Base-by-base conservation (phyloP, 805 yeast genomes). In the Candida sonorensis region DNA sequence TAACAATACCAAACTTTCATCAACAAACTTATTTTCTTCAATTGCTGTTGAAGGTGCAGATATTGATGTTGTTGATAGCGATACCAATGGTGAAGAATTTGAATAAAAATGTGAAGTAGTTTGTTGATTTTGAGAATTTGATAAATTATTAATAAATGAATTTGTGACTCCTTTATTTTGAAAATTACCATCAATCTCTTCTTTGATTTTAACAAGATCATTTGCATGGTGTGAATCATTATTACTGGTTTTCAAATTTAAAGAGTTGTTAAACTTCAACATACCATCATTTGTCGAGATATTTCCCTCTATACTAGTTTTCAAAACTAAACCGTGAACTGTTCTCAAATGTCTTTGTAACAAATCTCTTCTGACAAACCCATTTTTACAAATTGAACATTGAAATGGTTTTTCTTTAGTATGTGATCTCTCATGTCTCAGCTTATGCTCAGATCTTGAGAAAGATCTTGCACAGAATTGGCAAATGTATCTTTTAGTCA, bases 381-480 rank as follows among this genome's bases (percentile, higher is more conserved):
- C 72, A 30, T 80, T 71, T 8, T 76, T 66, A 51, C 94, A 83
- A 31, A 75, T 67, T 22, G 70, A 62, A 47, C 94, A 83, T 37
- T 75, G 75, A 58, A 80, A 83, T 1, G 94, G 94, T 41, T 85
- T 75, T 47, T 78, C 85, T 46, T 81, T 81, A 10, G 87, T 81
- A 50, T 82, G 92, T 1, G 86, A 77, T 17, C 88, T 59, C 53
- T 82, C 90, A 47, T 82, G 92, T 30, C 92, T 69, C 26, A 79
- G 73, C 44, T 80, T 71, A 54, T 82, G 92, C 52, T 82, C 92
- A 9, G 82, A 72, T 31, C 92, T 61, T n/a, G 86, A 75, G 50
- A 82, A 82, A 6, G 85, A 80, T 41, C 88, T 65, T 20, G 87
- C 83, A 47, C 94, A 83, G 50, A 73, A 82, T 6, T 82, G 75